Base-by-base conservation (phyloP, 208 protist genomes). In the Acanthamoeba divionensis region DNA sequence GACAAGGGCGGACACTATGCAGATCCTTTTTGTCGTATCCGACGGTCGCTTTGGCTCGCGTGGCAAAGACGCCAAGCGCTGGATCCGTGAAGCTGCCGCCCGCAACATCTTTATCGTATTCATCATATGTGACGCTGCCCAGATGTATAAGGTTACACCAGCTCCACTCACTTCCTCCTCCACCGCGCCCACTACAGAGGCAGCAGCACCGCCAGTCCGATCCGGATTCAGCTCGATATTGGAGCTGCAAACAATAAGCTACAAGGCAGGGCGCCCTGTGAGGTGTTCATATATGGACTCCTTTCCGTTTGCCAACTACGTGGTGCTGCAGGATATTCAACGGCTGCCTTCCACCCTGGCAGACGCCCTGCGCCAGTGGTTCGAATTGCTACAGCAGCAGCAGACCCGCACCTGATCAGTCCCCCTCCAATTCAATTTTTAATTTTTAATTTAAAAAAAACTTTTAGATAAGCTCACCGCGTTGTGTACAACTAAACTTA, bases 241-340 rank as follows among this genome's bases (percentile, higher is more conserved):
- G 2, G 77, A 87, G 55, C 54, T 87, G 54, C 77, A 87, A 38
- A 87, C 77, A 13, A 87, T 87, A 26, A 67, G 55, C 55, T 41
- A 65, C 45, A 9, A 31, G 15, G 77, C 48, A 29, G 77, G 77
- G 31, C 63, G 67, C 55, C 77, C 77, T 21, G 55, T 67, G 54
- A 50, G 77, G n/a, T 67, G 55, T 7, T 93, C 95, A 0, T 99
- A 99, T 95, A 98, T 99, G 95, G 98, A 99, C 77, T 96, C 97
- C 57, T 99, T 99, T 92, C 99, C 99, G 47, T 99, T 99, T 90
- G 98, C 98, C 21, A 99, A 99, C 94, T 99, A 99, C 92, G 93
- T 99, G 15, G 95, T 99, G 65, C 95, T 99, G 45, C 95, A 98
- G 79, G 97, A 99, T 54, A 95, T 99, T 44, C 92, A 97, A 38